Evolutionary conservation across 2,329 filamentous ascomycete genomes (phyloP), one percentile per base, ranked within the genome.

Genomic region (Colletotrichum musicola): DNA sequence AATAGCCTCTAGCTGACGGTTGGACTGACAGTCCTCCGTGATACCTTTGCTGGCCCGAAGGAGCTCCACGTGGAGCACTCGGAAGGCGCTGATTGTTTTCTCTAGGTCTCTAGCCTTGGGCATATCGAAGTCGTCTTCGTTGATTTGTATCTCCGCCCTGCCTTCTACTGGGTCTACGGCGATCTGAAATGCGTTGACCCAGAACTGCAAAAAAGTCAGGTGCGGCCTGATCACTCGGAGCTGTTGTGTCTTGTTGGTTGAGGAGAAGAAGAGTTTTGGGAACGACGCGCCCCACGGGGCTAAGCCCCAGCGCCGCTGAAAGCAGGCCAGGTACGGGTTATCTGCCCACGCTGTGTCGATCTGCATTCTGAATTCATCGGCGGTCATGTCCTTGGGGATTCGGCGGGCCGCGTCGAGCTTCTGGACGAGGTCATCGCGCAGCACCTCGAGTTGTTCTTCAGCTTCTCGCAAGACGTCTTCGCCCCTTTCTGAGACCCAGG

Each of bases 321-420:
- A 61, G 35, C 51, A 35, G 20, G 20, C 30, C 16, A 61, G 47
- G 30, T 53, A 61, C 6, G 58, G 35, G 30, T 61, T 53, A 13
- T 6, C 30, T 12, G 30, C 18, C 47, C 58, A 61, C n/a, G 35
- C 46, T 30, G 12, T n/a, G 46, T 25, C 30, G 16, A 61, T 30
- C 3, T 25, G 14, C 16, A 18, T 14, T 30, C 14, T 25, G 46
- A 61, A 51, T 27, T 51, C 7, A 6, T 38, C 49, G n/a, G 56
- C n/a, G n/a, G 30, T 38, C n/a, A 12, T 6, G 25, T 38, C 16
- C 4, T 9, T 7, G 14, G 27, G 27, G n/a, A 18, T 6, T 2
- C 16, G 25, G 27, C 27, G 50, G 10, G 27, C 14, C 1, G 50
- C 27, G 16, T 54, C 9, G 27, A 54, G 16, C n/a, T 38, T 9